Conservation (phyloP, 75 land plant genomes). For the Cupressus sempervirens region DNA sequence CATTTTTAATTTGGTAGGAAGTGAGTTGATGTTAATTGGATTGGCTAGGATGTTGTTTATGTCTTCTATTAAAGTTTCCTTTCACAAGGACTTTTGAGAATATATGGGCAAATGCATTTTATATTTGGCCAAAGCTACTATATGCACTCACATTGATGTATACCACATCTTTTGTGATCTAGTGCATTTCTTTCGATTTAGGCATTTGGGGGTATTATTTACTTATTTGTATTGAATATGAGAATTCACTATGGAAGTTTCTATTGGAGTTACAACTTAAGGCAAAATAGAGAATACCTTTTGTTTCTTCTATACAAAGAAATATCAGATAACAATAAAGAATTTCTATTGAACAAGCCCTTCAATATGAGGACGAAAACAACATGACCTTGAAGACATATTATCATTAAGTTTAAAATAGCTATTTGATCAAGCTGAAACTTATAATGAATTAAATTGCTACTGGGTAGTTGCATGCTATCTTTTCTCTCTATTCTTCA, state of each 20-base stretch:
- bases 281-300: background rate
- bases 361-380: background rate
- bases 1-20: background rate
- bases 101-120: too few species aligned
- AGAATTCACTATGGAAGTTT: background rate
- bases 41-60: too few species aligned
- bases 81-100: background rate
- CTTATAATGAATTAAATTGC: background rate
- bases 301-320: background rate
- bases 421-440: background rate
- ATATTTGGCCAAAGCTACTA: background rate
- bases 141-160: background rate
- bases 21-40: background rate
- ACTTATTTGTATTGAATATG: background rate
- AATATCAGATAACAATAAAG: background rate
- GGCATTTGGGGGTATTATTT: background rate
- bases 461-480: background rate
- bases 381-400: too few species aligned
- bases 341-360: background rate
- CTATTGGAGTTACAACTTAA: background rate
- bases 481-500: background rate
- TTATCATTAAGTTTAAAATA: too few species aligned
- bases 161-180: background rate
- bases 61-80: background rate
- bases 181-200: too few species aligned